These are phyloP conservation scores for Alternaria ventricosa DNA, from an alignment of 2,329 filamentous ascomycete genomes.

Conservation along the genomic window DNA sequence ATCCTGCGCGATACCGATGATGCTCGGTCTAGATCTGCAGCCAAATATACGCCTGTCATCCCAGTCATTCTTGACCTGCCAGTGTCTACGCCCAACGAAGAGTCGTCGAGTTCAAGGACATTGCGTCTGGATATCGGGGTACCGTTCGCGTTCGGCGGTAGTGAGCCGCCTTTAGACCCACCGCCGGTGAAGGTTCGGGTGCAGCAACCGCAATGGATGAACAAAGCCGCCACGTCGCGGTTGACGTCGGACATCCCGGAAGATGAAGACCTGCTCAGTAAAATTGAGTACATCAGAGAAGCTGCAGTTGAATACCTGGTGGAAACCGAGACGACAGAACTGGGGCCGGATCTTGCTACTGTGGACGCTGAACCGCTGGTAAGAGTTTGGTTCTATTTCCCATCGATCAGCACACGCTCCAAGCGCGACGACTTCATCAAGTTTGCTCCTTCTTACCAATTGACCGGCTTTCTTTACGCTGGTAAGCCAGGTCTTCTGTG, in stretches of 20 bases:
- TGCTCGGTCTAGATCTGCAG: background rate
- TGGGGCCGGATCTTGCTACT: background rate
- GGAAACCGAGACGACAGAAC: background rate
- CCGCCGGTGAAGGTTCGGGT: conserved; percentile 29
- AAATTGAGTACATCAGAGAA: conserved; percentile 31
- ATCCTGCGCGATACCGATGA: conserved; percentile 12
- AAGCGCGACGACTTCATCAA: conserved; percentile 65
- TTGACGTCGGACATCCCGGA: conserved; percentile 16
- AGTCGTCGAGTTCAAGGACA: background rate
- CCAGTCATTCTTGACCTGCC: conserved; percentile 19
- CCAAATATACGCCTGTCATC: conserved; percentile 12
- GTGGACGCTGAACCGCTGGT: conserved; percentile 42
- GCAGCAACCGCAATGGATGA: conserved; percentile 35
- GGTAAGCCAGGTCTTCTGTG: conserved; percentile 66
- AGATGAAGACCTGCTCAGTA: conserved; percentile 27
- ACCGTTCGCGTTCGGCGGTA: conserved; percentile 22
- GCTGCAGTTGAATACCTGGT: conserved; percentile 14
- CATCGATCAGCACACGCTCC: conserved; percentile 64
- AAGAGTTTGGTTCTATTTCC: conserved; percentile 69
- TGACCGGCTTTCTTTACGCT: conserved; percentile 66
- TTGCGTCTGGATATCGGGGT: conserved; percentile 28
- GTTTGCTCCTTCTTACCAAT: conserved; percentile 58
- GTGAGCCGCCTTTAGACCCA: conserved; percentile 18
- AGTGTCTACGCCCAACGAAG: conserved; percentile 3
- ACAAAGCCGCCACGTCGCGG: conserved; percentile 22